Conservation (phyloP, 768 basidiomycete genomes). For the Thelephora aurantiotincta region DNA sequence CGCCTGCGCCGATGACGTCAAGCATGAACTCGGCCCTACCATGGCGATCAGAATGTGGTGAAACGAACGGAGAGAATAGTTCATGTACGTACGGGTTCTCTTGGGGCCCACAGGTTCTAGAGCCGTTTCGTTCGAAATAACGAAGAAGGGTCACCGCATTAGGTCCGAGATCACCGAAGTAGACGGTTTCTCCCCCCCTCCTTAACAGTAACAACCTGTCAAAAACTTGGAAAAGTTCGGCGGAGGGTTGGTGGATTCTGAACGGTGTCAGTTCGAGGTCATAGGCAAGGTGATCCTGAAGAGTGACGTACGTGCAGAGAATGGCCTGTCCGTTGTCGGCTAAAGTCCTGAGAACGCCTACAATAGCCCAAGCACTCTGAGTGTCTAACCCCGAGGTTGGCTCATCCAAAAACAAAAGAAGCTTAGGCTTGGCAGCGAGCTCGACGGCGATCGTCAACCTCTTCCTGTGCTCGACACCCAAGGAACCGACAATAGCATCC, state of each 20-base stretch:
- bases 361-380: conserved; percentile 76
- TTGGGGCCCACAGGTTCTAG: conserved; percentile 38
- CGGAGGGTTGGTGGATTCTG: conserved; percentile 52
- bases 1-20: conserved; percentile 43
- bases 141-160: conserved; percentile 46
- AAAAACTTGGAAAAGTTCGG: conserved; percentile 74
- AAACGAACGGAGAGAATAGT: background rate
- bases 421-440: conserved; percentile 72
- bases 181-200: conserved; percentile 59
- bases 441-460: conserved; percentile 81
- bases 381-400: conserved; percentile 81
- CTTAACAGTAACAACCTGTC: conserved; percentile 66
- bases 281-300: background rate
- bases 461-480: conserved; percentile 63
- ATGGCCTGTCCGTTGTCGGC: conserved; percentile 79
- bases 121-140: conserved; percentile 70
- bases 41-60: background rate
- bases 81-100: conserved; percentile 48
- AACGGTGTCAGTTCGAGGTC: background rate
- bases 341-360: conserved; percentile 59
- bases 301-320: conserved; percentile 58
- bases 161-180: conserved; percentile 55
- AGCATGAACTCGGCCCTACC: conserved; percentile 33
- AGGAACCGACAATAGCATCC: conserved; percentile 54
- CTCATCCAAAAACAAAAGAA: conserved; percentile 79